Evolutionary conservation across 1,284 basidiomycete species (phyloP), one percentile per base, ranked within the genome.

Genomic region (Thecaphora thlaspeos): DNA sequence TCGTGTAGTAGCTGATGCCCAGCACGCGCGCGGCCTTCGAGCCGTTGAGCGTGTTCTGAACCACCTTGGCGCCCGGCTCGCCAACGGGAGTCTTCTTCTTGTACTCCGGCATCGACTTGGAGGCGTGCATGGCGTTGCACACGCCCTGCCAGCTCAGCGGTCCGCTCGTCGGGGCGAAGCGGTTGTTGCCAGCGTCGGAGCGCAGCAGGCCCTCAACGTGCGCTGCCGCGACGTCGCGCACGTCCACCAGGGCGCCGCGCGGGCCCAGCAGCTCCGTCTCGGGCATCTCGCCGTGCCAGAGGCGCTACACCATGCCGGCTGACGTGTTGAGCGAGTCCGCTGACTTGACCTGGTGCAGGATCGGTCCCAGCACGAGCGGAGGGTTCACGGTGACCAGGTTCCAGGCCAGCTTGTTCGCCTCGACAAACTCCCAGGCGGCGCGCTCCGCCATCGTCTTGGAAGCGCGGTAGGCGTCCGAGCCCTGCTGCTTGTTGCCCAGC

Each of bases 381-480:
- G 68, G 64, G 45, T 70, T 72, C 55, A 72, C 44, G 22, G 68
- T 68, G 18, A 54, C 61, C 4, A 72, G 55, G 34, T 72, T 68
- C 55, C 55, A 70, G 19, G 22, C 37, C 12, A 59, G 60, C 41
- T 59, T 47, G 46, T 70, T 51, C 44, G 49, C 23, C 22, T 68
- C 58, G 32, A 70, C 64, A 46, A 73, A 78, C 3, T 76, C 53
- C 80, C 80, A 81, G 2, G 80, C 75, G 1, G 79, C 78, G 46
- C 77, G 71, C 71, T 91, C 88, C 1, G 88, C 87, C 2, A 90
- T 79, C 4, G 83, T 84, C 80, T 90, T 90, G 22, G 82, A 83
- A 44, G 1, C 71, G 2, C 62, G 61, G 56, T 79, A 79, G 24
- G 85, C 83, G 15, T 81, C 80, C 18, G 72, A 73, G 14, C n/a